phyloP scores from a whole-genome alignment of 2,329 filamentous ascomycete species.

The Diaporthe eres region DNA sequence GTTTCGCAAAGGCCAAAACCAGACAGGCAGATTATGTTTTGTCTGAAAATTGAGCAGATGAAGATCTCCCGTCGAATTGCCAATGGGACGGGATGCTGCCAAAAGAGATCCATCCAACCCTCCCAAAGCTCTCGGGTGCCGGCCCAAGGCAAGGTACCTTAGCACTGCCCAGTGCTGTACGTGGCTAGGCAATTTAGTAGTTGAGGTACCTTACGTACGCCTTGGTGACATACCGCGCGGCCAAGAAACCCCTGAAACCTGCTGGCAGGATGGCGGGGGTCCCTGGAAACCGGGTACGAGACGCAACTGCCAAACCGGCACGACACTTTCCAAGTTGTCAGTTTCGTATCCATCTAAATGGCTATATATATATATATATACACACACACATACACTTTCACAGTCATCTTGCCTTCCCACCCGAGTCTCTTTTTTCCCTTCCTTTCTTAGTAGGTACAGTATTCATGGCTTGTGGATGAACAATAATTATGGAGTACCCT shows the following conservation, averaged over 20 bases:
- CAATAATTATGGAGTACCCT: neutral
- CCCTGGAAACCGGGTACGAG: constrained; percentile 6
- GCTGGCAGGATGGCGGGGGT: neutral
- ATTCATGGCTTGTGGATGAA: neutral
- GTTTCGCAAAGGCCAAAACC: constrained; percentile 6
- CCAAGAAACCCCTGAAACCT: constrained; percentile 25
- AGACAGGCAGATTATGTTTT: constrained; percentile 7
- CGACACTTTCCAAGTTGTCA: neutral
- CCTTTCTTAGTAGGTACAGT: neutral
- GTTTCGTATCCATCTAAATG: neutral
- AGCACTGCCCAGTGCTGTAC: neutral
- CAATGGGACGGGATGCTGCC: constrained; percentile 23
- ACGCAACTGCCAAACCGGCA: neutral
- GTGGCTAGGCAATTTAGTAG: neutral
- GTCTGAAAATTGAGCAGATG: constrained; percentile 25
- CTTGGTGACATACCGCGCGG: constrained; percentile 14
- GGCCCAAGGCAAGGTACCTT: neutral
- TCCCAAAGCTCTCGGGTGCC: neutral
- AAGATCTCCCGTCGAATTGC: constrained; percentile 25
- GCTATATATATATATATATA: neutral
- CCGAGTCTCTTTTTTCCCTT: neutral
- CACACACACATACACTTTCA: too few species aligned
- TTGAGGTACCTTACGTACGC: constrained; percentile 6
- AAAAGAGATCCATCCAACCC: constrained; percentile 6
- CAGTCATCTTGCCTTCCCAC: neutral